A percentile compares a stretch with the other conserved stretches of the same genome.
These are phyloP conservation scores for Microsporum ferrugineum DNA, from an alignment of 2,329 filamentous ascomycete species.

Conservation along the genomic window DNA sequence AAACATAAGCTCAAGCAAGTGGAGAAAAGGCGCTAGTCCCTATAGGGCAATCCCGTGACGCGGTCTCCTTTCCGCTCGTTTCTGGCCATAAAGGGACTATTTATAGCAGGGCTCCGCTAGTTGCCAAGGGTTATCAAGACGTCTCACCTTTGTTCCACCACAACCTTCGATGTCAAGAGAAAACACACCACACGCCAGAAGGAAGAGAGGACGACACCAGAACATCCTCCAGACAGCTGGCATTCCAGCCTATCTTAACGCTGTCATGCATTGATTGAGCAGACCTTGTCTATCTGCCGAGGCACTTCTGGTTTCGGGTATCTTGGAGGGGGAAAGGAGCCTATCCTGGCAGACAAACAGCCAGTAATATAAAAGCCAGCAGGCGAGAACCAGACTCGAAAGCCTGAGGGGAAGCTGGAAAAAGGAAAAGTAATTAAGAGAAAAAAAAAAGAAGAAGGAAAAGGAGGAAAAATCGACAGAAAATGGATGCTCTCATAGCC, in stretches of 20 bases:
- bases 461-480: slow-evolving; percentile 3
- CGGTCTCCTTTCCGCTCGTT: too few relatives aligned
- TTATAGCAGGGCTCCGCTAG: too few relatives aligned
- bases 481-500: slow-evolving; percentile 16
- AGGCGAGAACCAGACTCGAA: not conserved
- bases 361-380: not conserved
- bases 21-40: too few relatives aligned
- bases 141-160: not conserved
- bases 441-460: not conserved
- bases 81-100: too few relatives aligned
- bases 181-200: not conserved
- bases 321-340: not conserved
- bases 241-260: not conserved
- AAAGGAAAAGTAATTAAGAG: not conserved
- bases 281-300: not conserved
- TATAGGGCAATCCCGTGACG: too few relatives aligned
- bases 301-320: not conserved
- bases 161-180: not conserved
- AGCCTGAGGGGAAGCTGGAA: not conserved
- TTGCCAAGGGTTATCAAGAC: not conserved
- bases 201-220: not conserved
- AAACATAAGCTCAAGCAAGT: too few relatives aligned
- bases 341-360: not conserved
- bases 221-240: not conserved
- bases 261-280: not conserved